Conservation (phyloP, 495 filamentous ascomycete genomes). For the Tuber aestivum region DNA sequence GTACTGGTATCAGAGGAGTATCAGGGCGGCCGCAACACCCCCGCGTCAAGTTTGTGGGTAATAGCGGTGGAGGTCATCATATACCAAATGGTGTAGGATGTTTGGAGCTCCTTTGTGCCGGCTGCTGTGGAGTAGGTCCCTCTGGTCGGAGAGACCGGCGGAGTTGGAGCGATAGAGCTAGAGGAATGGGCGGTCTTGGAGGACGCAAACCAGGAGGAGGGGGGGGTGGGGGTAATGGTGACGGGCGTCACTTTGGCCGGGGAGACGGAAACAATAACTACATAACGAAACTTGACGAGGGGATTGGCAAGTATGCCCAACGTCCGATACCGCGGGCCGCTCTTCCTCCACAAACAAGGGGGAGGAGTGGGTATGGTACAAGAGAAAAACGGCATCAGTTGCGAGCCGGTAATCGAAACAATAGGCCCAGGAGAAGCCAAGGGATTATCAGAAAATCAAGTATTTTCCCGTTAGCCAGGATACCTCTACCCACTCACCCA, state of each 20-base stretch:
- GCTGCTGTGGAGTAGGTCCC: conserved; percentile 14
- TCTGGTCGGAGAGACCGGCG: not conserved
- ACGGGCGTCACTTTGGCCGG: not conserved
- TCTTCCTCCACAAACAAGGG: not conserved
- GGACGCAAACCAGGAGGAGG: not conserved
- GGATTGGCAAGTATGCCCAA: not conserved
- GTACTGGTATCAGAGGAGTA: not conserved
- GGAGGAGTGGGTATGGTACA: not conserved
- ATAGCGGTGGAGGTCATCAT: not conserved
- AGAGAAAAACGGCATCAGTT: not conserved
- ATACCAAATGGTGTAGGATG: not conserved
- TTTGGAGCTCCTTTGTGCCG: conserved; percentile 2
- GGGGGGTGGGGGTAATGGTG: not conserved
- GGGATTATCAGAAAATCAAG: not conserved
- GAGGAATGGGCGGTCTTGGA: not conserved
- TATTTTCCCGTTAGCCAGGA: not conserved
- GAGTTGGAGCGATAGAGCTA: not conserved
- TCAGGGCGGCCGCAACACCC: not conserved
- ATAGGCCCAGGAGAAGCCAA: not conserved
- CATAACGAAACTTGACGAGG: not conserved
- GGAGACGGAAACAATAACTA: not conserved
- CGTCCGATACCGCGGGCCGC: not conserved
- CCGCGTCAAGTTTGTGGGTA: not conserved
- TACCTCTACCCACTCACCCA: not conserved
- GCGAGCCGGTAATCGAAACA: not conserved